Base-by-base conservation (phyloP, 257 asterid species). In the Oldenlandia corymbosa region DNA sequence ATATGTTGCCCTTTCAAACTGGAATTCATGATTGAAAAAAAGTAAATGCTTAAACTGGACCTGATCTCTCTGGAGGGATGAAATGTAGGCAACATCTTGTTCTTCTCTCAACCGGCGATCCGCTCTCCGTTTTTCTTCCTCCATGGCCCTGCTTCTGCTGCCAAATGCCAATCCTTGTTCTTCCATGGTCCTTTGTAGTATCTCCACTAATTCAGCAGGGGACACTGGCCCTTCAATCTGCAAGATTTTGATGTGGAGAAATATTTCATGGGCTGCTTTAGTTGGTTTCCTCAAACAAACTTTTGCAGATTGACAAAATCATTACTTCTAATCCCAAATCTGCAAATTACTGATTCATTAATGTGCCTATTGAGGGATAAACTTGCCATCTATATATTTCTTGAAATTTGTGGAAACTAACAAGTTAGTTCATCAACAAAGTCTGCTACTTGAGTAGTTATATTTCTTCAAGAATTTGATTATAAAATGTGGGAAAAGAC, bases 161-260 rank as follows among this genome's bases (percentile, higher is more conserved):
- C 91, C 90, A 68, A 80, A 81, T 53, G 91, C 93, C 58, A 60
- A 5, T 31, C 95, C 97, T 81, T 88, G 95, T 61, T 88, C 95
- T 53, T 91, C 95, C 76, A 88, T 27, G 60, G 91, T 82, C 59
- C 82, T 78, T 66, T 85, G 97, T 69, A 91, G 70, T 58, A 76
- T 78, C 67, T 88, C 96, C 24, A 91, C 82, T 57, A 88, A 57
- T 37, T 91, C 96, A 62, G 74, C 84, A 18, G 96, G 84, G 10
- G 94, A 79, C 2, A 86, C 83, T 31, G 97, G 95, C 58, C 95
- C 96, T 72, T 91, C 96, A 56, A 88, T 73, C 97, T 90, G 58
- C 64, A 69, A 1, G 2, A 37, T 47, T 1, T 46, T 50, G 55
- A 43, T 57, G 60, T 16, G 37, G 58, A 65, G 9, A 34, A 9